A percentile compares a stretch with the other conserved stretches of the same genome.
Conservation (phyloP, 2,329 filamentous ascomycete species). For the Colletotrichum tamarilloi region DNA sequence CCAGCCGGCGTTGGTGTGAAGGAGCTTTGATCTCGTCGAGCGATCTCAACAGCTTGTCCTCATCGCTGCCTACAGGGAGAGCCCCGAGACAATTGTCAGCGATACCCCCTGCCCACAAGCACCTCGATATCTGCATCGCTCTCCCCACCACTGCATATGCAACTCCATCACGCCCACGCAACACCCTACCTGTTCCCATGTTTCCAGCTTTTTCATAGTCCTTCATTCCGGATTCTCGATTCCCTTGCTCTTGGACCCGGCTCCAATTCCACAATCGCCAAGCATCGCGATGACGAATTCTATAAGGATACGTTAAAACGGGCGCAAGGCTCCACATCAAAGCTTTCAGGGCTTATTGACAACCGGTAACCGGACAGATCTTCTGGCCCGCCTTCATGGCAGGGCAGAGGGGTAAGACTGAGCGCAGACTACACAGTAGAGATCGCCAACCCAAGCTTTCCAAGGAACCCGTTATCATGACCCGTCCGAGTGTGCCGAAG, state of each 20-base stretch:
- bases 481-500: background rate
- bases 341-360: background rate
- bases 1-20: background rate
- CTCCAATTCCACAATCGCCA: background rate
- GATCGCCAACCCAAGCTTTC: background rate
- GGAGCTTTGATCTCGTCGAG: constrained; percentile 9
- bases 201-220: background rate
- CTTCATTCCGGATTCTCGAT: background rate
- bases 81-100: background rate
- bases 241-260: background rate
- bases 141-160: background rate
- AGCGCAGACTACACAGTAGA: background rate
- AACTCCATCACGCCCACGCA: background rate
- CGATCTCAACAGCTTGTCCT: background rate
- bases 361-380: background rate
- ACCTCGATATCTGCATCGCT: constrained; percentile 1
- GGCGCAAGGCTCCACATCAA: background rate
- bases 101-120: background rate
- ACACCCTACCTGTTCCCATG: background rate
- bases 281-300: background rate
- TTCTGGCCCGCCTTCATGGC: background rate
- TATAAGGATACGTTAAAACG: background rate
- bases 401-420: background rate
- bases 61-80: background rate
- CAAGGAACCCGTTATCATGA: background rate